Percentiles rank a stretch among this genome's conserved stretches.
phyloP scores from a whole-genome alignment of 257 asterid species.

The Solanum appendiculatum region DNA sequence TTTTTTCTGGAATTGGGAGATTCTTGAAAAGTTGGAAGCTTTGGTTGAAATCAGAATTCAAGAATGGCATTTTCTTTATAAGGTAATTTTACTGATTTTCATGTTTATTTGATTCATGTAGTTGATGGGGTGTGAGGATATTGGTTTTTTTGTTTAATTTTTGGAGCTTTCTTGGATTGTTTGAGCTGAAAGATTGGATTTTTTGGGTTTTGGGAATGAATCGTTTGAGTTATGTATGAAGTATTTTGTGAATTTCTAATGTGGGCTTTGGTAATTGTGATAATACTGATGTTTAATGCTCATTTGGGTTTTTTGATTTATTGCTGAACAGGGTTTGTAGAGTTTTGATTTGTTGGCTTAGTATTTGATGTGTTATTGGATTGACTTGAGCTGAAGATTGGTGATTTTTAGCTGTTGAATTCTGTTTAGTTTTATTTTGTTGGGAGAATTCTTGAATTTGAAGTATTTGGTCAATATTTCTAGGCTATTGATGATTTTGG shows the following conservation, averaged over 20 bases:
- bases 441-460: background rate
- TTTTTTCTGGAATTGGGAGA: background rate
- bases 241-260: background rate
- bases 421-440: background rate
- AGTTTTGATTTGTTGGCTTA: background rate
- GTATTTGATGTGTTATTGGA: background rate
- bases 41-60: slow-evolving; percentile 13
- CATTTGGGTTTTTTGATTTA: background rate
- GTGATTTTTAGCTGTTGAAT: slow-evolving; percentile 1
- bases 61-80: slow-evolving; percentile 15
- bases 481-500: background rate
- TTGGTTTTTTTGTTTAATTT: slow-evolving; percentile 3
- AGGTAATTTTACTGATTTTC: slow-evolving; percentile 26
- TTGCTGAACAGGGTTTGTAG: background rate
- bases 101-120: background rate
- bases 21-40: slow-evolving; percentile 27
- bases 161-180: background rate
- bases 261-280: background rate
- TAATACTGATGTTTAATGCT: background rate
- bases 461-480: slow-evolving; percentile 1
- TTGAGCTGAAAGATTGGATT: background rate
- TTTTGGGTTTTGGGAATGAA: background rate
- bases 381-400: slow-evolving; percentile 2
- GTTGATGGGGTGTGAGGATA: slow-evolving; percentile 9
- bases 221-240: background rate